Evolutionary conservation across 352 stramenopile species (phyloP).

Genomic region (Thalassiosira livingstoniorum): DNA sequence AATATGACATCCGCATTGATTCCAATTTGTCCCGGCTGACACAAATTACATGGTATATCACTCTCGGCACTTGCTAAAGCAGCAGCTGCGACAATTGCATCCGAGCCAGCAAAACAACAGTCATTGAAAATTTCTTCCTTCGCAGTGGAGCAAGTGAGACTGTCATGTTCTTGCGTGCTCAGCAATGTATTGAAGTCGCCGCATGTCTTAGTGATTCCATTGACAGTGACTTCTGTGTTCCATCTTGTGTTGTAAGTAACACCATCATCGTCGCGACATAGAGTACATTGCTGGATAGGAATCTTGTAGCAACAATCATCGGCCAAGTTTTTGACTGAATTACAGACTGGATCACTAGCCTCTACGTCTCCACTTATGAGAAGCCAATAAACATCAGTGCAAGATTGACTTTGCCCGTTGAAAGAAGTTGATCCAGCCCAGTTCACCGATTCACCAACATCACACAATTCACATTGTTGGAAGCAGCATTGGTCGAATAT

Average conservation of each 20-base stretch:
- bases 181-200: conserved; percentile 71
- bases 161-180: conserved; percentile 62
- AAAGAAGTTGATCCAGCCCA: conserved; percentile 58
- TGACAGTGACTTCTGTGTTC: conserved; percentile 65
- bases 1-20: conserved; percentile 56
- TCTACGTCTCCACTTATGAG: conserved; percentile 56
- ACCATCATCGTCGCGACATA: conserved; percentile 64
- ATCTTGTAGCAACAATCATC: conserved; percentile 63
- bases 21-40: conserved; percentile 50
- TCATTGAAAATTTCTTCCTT: conserved; percentile 62
- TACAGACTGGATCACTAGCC: conserved; percentile 42
- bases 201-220: conserved; percentile 62
- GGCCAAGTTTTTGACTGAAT: conserved; percentile 32
- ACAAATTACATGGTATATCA: conserved; percentile 60
- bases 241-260: conserved; percentile 67
- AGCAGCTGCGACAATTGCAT: conserved; percentile 50
- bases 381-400: conserved; percentile 66
- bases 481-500: conserved; percentile 64
- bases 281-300: conserved; percentile 50
- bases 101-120: conserved; percentile 69
- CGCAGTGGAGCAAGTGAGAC: conserved; percentile 53
- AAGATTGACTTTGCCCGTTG: conserved; percentile 57
- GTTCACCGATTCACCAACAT: conserved; percentile 54
- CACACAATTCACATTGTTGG: conserved; percentile 62
- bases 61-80: conserved; percentile 26